Conservation (phyloP, 176 grass and related monocot species). For the Musa schizocarpa region DNA sequence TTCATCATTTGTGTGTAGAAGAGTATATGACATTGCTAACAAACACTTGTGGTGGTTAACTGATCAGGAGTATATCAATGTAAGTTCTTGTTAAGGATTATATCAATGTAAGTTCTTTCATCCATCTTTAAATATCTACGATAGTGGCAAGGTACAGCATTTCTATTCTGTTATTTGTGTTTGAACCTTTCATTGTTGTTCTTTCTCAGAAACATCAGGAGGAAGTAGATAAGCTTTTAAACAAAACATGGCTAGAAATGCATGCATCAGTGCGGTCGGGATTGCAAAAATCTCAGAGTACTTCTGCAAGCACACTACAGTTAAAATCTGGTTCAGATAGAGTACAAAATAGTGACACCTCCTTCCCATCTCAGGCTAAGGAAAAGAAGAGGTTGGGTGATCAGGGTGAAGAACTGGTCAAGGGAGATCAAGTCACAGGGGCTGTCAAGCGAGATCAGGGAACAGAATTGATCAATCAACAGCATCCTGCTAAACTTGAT, state of each 20-base stretch:
- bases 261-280: slow-evolving; percentile 70
- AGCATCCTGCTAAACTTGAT: slow-evolving; percentile 40
- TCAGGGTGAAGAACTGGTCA: slow-evolving; percentile 40
- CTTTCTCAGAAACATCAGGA: slow-evolving; percentile 68
- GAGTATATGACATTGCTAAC: slow-evolving; percentile 81
- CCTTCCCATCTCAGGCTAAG: slow-evolving; percentile 44
- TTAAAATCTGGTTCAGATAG: slow-evolving; percentile 43
- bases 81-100: slow-evolving; percentile 67
- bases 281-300: slow-evolving; percentile 55
- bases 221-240: slow-evolving; percentile 72
- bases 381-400: slow-evolving; percentile 82
- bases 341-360: slow-evolving; percentile 46
- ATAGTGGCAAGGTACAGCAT: neutral
- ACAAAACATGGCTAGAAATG: slow-evolving; percentile 80
- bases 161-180: slow-evolving; percentile 1
- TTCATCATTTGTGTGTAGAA: slow-evolving; percentile 69
- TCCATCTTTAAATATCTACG: neutral
- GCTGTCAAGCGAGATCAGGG: slow-evolving; percentile 28
- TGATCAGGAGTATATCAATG: slow-evolving; percentile 84
- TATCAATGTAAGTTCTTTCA: slow-evolving; percentile 42
- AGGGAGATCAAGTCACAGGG: slow-evolving; percentile 47
- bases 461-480: slow-evolving; percentile 10
- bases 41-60: slow-evolving; percentile 96
- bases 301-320: slow-evolving; percentile 44
- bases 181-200: slow-evolving; percentile 3